phyloP scores from a whole-genome alignment of 2,329 filamentous ascomycete species.

The Tolypocladium capitatum region DNA sequence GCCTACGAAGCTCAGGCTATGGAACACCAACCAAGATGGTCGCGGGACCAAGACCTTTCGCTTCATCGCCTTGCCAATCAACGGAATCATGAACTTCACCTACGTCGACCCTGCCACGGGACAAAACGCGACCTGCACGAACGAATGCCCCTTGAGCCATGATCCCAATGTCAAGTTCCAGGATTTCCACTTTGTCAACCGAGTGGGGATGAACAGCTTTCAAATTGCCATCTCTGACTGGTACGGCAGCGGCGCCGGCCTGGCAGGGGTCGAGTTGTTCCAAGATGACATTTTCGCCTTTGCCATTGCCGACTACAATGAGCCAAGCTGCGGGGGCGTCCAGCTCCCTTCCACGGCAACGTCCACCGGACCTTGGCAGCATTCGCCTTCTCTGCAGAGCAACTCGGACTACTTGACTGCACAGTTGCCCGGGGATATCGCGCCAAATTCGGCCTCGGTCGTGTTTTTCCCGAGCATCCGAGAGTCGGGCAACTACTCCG shows the following conservation, averaged over 20 bases:
- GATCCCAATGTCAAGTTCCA: constrained; percentile 56
- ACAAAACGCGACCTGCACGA: constrained; percentile 59
- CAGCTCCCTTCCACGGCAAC: constrained; percentile 51
- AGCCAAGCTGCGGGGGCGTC: constrained; percentile 62
- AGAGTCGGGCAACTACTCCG: constrained; percentile 81
- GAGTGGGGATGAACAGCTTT: constrained; percentile 77
- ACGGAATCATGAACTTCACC: constrained; percentile 92
- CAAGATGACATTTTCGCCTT: constrained; percentile 76
- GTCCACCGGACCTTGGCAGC: constrained; percentile 59
- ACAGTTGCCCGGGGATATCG: constrained; percentile 41
- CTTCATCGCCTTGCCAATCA: constrained; percentile 71
- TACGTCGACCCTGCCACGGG: constrained; percentile 67
- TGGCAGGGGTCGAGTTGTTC: constrained; percentile 78
- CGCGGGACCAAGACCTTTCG: constrained; percentile 81
- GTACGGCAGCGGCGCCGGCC: constrained; percentile 74
- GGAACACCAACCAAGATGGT: constrained; percentile 74
- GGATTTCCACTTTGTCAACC: constrained; percentile 84
- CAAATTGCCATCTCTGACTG: constrained; percentile 74
- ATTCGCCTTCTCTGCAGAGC: constrained; percentile 54
- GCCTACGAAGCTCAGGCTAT: constrained; percentile 75
- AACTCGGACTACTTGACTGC: constrained; percentile 66
- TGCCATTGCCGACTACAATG: constrained; percentile 78
- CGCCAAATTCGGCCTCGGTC: constrained; percentile 50
- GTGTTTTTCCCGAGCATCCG: constrained; percentile 74
- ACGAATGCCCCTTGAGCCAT: constrained; percentile 69